These are phyloP conservation scores for Verticillium tricorpus DNA, from an alignment of 2,329 filamentous ascomycete species.

Conservation along the genomic window DNA sequence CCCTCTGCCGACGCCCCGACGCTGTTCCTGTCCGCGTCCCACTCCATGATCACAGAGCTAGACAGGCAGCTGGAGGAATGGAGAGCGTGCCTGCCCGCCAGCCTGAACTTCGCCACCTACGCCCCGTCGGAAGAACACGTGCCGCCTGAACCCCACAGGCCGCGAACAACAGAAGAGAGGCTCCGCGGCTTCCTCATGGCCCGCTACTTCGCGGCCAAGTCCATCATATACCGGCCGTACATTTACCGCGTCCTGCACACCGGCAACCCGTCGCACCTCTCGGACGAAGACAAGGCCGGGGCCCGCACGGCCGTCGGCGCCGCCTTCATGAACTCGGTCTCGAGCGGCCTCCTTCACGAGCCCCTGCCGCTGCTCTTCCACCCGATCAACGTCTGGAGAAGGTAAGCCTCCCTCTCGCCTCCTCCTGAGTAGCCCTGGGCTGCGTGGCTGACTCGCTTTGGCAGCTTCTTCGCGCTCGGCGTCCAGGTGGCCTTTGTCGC, in stretches of 20 bases:
- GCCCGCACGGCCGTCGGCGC: background rate
- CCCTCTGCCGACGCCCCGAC: background rate
- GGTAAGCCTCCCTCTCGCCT: background rate
- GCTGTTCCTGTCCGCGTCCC: background rate
- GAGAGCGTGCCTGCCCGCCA: slow-evolving; percentile 1
- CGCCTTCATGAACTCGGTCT: background rate
- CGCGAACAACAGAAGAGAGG: slow-evolving; percentile 1
- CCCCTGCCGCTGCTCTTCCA: background rate
- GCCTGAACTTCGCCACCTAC: slow-evolving; percentile 1
- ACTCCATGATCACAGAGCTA: slow-evolving; percentile 3
- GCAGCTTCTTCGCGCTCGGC: slow-evolving; percentile 1
- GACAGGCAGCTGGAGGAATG: slow-evolving; percentile 8
- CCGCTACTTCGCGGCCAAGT: slow-evolving; percentile 7
- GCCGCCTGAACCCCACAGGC: background rate
- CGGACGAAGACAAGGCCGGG: background rate
- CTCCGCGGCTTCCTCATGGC: slow-evolving; percentile 4
- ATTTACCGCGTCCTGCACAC: slow-evolving; percentile 1
- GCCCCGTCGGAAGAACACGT: background rate
- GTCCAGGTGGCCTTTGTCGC: background rate
- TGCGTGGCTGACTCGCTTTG: background rate
- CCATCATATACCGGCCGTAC: slow-evolving; percentile 7
- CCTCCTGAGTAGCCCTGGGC: background rate
- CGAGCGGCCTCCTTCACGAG: background rate
- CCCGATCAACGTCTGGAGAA: slow-evolving; percentile 1
- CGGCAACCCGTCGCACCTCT: background rate